Percentiles rank a stretch among this genome's conserved stretches.
phyloP scores from a whole-genome alignment of 2,329 filamentous ascomycete species.

The Cercospora berteroae region DNA sequence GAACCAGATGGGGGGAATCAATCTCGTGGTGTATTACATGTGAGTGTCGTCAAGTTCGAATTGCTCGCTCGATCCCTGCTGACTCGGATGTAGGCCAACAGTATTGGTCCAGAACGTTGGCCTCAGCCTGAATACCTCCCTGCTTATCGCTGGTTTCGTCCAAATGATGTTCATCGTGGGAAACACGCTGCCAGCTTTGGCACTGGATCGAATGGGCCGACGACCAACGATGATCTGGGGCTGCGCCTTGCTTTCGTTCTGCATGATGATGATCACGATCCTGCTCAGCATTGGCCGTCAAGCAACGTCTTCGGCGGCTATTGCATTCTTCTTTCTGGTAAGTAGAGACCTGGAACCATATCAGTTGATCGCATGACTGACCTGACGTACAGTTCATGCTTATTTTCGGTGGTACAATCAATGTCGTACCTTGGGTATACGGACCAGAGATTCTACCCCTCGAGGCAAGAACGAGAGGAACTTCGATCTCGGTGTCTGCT shows the following conservation, averaged over 20 bases:
- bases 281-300: neutral
- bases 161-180: conserved; percentile 41
- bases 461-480: conserved; percentile 49
- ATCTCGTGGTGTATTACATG: conserved; percentile 44
- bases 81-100: neutral
- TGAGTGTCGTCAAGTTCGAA: conserved; percentile 30
- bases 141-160: conserved; percentile 47
- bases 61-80: conserved; percentile 7
- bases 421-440: conserved; percentile 29
- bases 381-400: conserved; percentile 21
- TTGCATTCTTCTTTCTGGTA: neutral
- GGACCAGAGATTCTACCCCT: conserved; percentile 52
- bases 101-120: conserved; percentile 46
- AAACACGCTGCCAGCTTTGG: conserved; percentile 45
- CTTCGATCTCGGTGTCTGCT: conserved; percentile 46
- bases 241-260: neutral
- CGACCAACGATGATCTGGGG: conserved; percentile 10
- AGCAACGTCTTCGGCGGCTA: neutral
- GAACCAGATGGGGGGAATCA: conserved; percentile 39
- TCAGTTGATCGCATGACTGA: neutral
- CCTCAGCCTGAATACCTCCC: conserved; percentile 41
- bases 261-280: neutral
- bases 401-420: conserved; percentile 29
- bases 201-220: conserved; percentile 41
- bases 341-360: neutral